Percentiles rank a stretch among this genome's conserved stretches.
Conservation (phyloP, 2,329 filamentous ascomycete species). For the Paecilomyces sp. region DNA sequence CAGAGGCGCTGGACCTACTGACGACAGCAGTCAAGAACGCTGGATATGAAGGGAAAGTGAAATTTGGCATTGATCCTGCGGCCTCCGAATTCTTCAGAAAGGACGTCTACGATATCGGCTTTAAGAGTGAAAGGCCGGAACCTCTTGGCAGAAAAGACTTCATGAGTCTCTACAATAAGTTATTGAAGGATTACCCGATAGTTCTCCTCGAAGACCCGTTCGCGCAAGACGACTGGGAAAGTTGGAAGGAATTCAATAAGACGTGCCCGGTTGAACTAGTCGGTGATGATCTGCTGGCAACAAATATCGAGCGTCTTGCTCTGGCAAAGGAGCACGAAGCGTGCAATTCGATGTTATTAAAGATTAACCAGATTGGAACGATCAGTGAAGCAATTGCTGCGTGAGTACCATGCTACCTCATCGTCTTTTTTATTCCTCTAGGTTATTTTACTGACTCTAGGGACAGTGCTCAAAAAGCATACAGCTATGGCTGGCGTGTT, state of each 20-base stretch:
- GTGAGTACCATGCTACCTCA: slow-evolving; percentile 14
- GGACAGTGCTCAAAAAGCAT: slow-evolving; percentile 24
- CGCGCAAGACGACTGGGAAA: slow-evolving; percentile 33
- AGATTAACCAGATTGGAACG: slow-evolving; percentile 39
- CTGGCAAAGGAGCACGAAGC: slow-evolving; percentile 28
- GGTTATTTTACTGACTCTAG: not conserved
- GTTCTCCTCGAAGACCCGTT: slow-evolving; percentile 37
- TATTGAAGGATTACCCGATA: slow-evolving; percentile 31
- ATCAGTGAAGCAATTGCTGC: slow-evolving; percentile 34
- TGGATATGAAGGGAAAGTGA: slow-evolving; percentile 25
- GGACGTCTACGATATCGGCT: slow-evolving; percentile 30
- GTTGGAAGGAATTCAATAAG: slow-evolving; percentile 30
- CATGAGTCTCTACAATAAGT: slow-evolving; percentile 20
- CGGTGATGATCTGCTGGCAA: slow-evolving; percentile 35
- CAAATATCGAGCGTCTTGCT: slow-evolving; percentile 29
- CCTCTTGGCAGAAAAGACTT: slow-evolving; percentile 17
- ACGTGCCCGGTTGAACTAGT: slow-evolving; percentile 29
- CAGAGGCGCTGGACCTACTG: slow-evolving; percentile 28
- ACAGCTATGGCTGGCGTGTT: slow-evolving; percentile 32
- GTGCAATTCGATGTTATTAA: slow-evolving; percentile 35
- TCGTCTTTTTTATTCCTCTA: not conserved
- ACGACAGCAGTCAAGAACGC: slow-evolving; percentile 16
- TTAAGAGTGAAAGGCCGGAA: slow-evolving; percentile 21
- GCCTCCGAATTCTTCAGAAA: slow-evolving; percentile 31
- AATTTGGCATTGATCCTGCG: slow-evolving; percentile 37